Conservation (phyloP, 129 eudicot genomes). For the Escallonia herrerae region DNA sequence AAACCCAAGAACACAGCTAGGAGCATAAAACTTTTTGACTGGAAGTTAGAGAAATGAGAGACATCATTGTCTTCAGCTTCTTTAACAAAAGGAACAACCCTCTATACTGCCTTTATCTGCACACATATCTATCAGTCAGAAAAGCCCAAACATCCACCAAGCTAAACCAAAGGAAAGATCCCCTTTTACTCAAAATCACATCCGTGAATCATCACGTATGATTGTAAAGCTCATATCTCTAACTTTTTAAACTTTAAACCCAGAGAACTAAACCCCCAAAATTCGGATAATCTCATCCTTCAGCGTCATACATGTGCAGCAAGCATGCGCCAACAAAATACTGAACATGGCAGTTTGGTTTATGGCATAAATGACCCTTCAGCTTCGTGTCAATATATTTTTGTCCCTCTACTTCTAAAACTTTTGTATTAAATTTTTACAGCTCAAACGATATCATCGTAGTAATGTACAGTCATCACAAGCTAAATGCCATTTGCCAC, state of each 20-base stretch:
- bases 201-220: constrained; percentile 34
- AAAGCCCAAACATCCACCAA: constrained; percentile 8
- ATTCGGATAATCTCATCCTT: constrained; percentile 17
- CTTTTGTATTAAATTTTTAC: too few species aligned
- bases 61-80: constrained; percentile 25
- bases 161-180: neutral
- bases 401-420: too few species aligned
- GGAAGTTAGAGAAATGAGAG: constrained; percentile 5
- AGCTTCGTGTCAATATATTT: too few species aligned
- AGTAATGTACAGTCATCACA: too few species aligned
- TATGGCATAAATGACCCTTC: too few species aligned
- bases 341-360: neutral
- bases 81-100: constrained; percentile 1
- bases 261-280: constrained; percentile 26
- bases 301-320: neutral
- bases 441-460: too few species aligned
- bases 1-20: constrained; percentile 10
- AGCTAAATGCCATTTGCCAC: too few species aligned
- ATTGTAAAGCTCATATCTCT: constrained; percentile 16
- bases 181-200: constrained; percentile 28
- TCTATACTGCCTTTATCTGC: constrained; percentile 8
- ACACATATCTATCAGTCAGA: neutral
- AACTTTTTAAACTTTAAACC: constrained; percentile 19
- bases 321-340: neutral
- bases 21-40: constrained; percentile 16